Conservation (phyloP, 768 basidiomycete genomes). For the Russula emetica region DNA sequence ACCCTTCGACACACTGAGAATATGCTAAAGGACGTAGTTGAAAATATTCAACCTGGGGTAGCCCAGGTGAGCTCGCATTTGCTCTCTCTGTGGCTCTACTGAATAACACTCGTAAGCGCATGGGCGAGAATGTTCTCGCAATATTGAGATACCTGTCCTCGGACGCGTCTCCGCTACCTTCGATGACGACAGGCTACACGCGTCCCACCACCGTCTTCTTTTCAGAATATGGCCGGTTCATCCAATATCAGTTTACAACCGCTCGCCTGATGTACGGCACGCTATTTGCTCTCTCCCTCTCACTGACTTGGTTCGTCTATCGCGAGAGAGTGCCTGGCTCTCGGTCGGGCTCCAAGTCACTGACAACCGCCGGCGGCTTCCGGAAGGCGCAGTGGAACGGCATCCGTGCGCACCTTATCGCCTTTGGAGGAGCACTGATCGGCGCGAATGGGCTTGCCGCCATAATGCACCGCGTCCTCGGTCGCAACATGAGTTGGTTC, state of each 20-base stretch:
- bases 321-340: slow-evolving; percentile 34
- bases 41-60: slow-evolving; percentile 80
- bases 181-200: slow-evolving; percentile 47
- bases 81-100: neutral
- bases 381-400: slow-evolving; percentile 45
- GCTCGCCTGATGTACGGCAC: slow-evolving; percentile 60
- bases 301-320: slow-evolving; percentile 41
- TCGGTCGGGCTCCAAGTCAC: neutral
- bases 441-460: slow-evolving; percentile 69
- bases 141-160: slow-evolving; percentile 73
- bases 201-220: slow-evolving; percentile 74
- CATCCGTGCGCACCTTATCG: slow-evolving; percentile 45
- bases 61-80: slow-evolving; percentile 41
- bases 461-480: slow-evolving; percentile 56
- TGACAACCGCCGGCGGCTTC: slow-evolving; percentile 30
- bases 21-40: slow-evolving; percentile 59
- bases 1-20: slow-evolving; percentile 1
- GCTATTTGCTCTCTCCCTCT: slow-evolving; percentile 46
- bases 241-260: slow-evolving; percentile 69
- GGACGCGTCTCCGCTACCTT: slow-evolving; percentile 61
- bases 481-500: slow-evolving; percentile 85
- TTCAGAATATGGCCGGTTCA: slow-evolving; percentile 60
- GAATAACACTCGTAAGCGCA: slow-evolving; percentile 50
- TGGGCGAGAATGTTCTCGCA: slow-evolving; percentile 83
- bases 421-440: slow-evolving; percentile 54